Evolutionary conservation across 805 yeast genomes (phyloP), one percentile per base, ranked within the genome.

Genomic region (Lachancea kluyveri): DNA sequence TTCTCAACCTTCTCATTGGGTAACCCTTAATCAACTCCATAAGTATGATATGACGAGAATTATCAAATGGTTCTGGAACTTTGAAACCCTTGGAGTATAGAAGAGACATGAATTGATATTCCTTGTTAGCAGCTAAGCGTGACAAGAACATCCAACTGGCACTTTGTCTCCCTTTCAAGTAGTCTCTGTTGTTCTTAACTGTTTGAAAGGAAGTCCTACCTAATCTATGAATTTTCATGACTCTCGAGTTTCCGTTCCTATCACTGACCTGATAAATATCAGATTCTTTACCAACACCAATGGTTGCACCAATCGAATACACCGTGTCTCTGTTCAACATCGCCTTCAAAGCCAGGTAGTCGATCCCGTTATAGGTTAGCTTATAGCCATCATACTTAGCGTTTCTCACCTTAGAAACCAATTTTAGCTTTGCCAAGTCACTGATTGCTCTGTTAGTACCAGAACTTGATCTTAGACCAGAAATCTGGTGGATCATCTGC

Each of bases 271-370:
- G 71, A 57, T 81, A 86, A 49, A 92, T 88, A 62, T 92, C 98
- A 3, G 96, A 87, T 59, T 92, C 98, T 54, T 92, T 92, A 48
- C 98, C 98, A 31, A 92, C 95, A 38, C 97, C 98, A 45, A 90
- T 87, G 7, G 81, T 83, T 27, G 79, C 69, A 11, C 95, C 96
- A 10, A 90, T 72, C 2, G 90, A 79, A 48, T 78, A 78, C 7
- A 92, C 53, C 0, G 85, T 69, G 24, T 78, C 75, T 44, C 86
- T 68, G 49, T 79, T 81, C 41, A 82, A 65, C 77, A 92, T 74
- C 6, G 94, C 71, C 57, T 80, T 86, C 42, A 92, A 67, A 0
- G 97, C 97, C 43, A 92, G 67, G 54, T 84, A 92, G 59, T 92
- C 99, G 58, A 78, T 84, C 3, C 99, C 99, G 28, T 74, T 75